Base-by-base conservation (phyloP, 1,284 basidiomycete species). In the Phellinidium pouzarii region DNA sequence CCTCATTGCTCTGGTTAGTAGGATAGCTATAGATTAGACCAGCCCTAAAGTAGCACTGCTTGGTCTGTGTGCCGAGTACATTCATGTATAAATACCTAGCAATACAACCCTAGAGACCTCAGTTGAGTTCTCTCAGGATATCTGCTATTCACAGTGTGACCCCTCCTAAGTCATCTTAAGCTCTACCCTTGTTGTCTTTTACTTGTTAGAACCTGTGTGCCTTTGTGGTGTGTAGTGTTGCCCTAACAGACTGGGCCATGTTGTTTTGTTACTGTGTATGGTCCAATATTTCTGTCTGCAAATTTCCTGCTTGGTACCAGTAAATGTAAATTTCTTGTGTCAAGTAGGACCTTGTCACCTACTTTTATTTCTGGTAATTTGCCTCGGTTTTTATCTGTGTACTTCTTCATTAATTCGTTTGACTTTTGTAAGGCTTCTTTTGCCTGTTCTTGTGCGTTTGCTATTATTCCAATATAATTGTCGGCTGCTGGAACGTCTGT, bases 311-410 rank as follows among this genome's bases (percentile, higher is more conserved):
- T 52, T 2, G 59, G 59, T 19, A 2, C 60, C 49, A 2, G 27
- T 38, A 1, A 60, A 62, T 3, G 22, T 37, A 34, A 66, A 50
- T 67, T 61, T 6, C 31, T 44, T 0, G 49, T 31, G 17, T 56
- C 57, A 17, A 66, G 61, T 55, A 48, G 59, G 8, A 65, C 64
- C 4, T 41, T 40, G 38, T 64, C 58, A 1, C 64, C 62, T 4
- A 55, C 41, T 20, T 58, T 29, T 52, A 54, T 61, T 17, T n/a
- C 29, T n/a, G 53, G 52, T 19, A 48, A 19, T 9, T 50, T 45
- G n/a, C 25, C 23, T 8, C 22, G 14, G 19, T 47, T 47, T 20
- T 29, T 40, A 34, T 42, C 31, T 23, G 8, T 54, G 7, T 25
- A 27, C 19, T 25, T 17, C 19, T 47, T 45, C 23, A 36, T 52